Base-by-base conservation (phyloP, 2,329 filamentous ascomycete genomes). In the Ceratocystis colombiana region DNA sequence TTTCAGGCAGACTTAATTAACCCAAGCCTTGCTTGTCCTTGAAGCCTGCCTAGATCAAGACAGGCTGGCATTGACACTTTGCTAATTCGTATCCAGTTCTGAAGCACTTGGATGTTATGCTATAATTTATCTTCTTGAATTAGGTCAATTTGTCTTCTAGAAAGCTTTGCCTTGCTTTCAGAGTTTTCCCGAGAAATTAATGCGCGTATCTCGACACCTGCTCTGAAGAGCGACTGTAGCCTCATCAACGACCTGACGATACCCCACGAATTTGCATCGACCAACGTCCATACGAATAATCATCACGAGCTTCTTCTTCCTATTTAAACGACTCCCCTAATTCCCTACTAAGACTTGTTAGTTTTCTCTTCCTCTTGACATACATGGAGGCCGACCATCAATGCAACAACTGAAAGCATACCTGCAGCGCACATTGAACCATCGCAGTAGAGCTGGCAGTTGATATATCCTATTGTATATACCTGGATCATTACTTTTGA, bases 51-150 rank as follows among this genome's bases (percentile, higher is more conserved):
- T 7, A 17, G 28, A 59, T 59, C 28, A 59, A 59, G 53, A 59
- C 53, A 59, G 53, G 28, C 28, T 59, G 53, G 53, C 53, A 59
- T 59, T 22, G 53, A 25, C 53, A 33, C 25, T 59, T 12, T n/a
- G 12, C n/a, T 25, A 25, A n/a, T 17, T 48, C 3, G 17, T 17
- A 17, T 48, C 20, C 17, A 48, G 20, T 2, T 48, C 5, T n/a
- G 6, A 48, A 48, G 17, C 15, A 20, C 17, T 50, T 20, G 17
- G n/a, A 50, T 25, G 2, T 22, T 17, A 12, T n/a, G 7, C 20
- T 20, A 10, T 20, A 22, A 50, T 50, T n/a, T 4, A 20, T 50
- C 8, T 20, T 50, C 6, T 50, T 50, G n/a, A 12, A 50, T 25
- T n/a, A 22, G 46, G 4, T 20, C 7, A 17, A 53, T 53, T 28